Percentiles rank a stretch among this genome's conserved stretches.
Evolutionary conservation across 1,139 yeast genomes (phyloP).

Genomic region (Zygosaccharomyces sapae): DNA sequence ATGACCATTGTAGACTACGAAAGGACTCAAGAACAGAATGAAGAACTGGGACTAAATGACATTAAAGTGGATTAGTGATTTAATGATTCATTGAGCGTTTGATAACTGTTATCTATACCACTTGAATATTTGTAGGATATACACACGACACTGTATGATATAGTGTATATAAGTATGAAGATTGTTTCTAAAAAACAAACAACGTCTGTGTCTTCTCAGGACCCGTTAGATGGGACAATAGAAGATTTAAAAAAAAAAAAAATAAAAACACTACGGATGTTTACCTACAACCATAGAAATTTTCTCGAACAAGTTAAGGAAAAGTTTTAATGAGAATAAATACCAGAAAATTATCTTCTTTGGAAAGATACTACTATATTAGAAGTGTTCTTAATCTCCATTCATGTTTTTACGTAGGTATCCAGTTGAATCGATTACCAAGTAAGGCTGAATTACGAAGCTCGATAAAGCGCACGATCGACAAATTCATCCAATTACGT

Average conservation of each 20-base stretch:
- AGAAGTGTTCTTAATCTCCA: constrained; percentile 26
- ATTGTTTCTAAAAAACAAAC: neutral
- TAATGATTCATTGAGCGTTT: neutral
- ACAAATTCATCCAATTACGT: constrained; percentile 20
- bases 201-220: too few species aligned
- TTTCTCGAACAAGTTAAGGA: neutral
- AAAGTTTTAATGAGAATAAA: constrained; percentile 2
- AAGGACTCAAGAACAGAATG: constrained; percentile 83
- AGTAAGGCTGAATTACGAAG: constrained; percentile 9
- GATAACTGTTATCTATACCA: neutral
- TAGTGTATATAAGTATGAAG: neutral
- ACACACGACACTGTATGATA: neutral
- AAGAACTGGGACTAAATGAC: constrained; percentile 84
- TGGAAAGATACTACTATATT: constrained; percentile 26
- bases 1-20: constrained; percentile 88
- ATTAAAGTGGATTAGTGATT: constrained; percentile 44
- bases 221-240: too few species aligned
- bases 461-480: constrained; percentile 18
- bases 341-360: constrained; percentile 17
- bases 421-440: constrained; percentile 25
- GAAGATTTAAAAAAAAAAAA: too few species aligned
- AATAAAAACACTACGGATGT: neutral
- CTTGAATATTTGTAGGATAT: neutral
- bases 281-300: neutral
- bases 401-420: constrained; percentile 27